Conservation (phyloP, 2,329 filamentous ascomycete species). For the Monilinia fructigena region DNA sequence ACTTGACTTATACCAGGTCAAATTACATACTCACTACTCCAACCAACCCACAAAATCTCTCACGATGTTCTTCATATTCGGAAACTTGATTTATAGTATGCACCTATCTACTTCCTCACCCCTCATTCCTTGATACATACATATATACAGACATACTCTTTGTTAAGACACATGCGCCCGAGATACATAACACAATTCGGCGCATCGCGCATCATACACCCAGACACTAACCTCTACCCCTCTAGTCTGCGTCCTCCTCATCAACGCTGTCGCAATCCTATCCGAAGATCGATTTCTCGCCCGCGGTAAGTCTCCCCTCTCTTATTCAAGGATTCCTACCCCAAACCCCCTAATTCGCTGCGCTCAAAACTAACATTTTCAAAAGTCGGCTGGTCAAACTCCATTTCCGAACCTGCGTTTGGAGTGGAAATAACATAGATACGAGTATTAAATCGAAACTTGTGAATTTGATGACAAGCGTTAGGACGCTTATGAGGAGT, state of each 20-base stretch:
- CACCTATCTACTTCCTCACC: not conserved
- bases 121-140: not conserved
- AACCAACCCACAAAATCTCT: conserved; percentile 26
- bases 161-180: conserved; percentile 3
- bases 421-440: conserved; percentile 62
- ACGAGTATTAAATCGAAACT: conserved; percentile 82
- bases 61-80: conserved; percentile 66
- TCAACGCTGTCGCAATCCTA: conserved; percentile 90
- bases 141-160: not conserved
- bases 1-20: conserved; percentile 6
- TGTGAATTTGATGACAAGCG: conserved; percentile 85
- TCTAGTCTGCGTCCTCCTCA: conserved; percentile 76
- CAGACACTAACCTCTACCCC: conserved; percentile 19
- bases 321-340: not conserved
- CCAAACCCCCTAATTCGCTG: not conserved
- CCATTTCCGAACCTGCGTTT: conserved; percentile 70
- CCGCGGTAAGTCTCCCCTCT: conserved; percentile 55
- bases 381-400: conserved; percentile 76
- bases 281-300: conserved; percentile 92
- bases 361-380: conserved; percentile 13
- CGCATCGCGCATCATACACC: not conserved
- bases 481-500: conserved; percentile 93
- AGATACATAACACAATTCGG: not conserved
- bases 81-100: conserved; percentile 71
- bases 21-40: conserved; percentile 2